phyloP scores from a whole-genome alignment of 2,329 filamentous ascomycete species.

The Pseudocercospora fuligena region DNA sequence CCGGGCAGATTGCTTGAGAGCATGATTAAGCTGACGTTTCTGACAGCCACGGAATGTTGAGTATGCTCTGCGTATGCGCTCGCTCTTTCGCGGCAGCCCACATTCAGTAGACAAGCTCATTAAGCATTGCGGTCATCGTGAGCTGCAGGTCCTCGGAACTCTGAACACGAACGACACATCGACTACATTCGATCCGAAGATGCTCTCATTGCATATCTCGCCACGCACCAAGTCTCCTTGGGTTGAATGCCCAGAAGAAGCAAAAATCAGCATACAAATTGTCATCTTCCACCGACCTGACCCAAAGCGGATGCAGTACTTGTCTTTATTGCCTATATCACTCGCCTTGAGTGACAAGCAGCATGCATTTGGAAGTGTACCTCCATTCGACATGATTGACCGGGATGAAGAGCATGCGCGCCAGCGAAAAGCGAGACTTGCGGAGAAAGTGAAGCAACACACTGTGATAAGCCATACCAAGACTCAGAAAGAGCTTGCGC shows the following conservation, averaged over 20 bases:
- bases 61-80: conserved; percentile 80
- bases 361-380: conserved; percentile 43
- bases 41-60: conserved; percentile 77
- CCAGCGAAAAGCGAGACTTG: conserved; percentile 67
- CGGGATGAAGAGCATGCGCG: conserved; percentile 72
- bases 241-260: conserved; percentile 69
- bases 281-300: conserved; percentile 87
- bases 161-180: conserved; percentile 67
- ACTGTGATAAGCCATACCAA: conserved; percentile 77
- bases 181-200: conserved; percentile 66
- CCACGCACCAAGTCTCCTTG: conserved; percentile 63
- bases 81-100: conserved; percentile 79
- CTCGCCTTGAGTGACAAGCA: conserved; percentile 79
- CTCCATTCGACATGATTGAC: conserved; percentile 64
- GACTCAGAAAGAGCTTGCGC: conserved; percentile 80
- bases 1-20: too few relatives aligned
- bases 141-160: conserved; percentile 84
- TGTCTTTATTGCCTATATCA: conserved; percentile 87
- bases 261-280: conserved; percentile 77
- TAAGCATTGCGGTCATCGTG: conserved; percentile 78
- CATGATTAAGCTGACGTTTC: conserved; percentile 21
- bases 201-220: conserved; percentile 66
- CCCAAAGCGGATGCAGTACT: conserved; percentile 91
- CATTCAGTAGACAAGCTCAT: conserved; percentile 82
- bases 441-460: conserved; percentile 87